A percentile compares a stretch with the other conserved stretches of the same genome.
Evolutionary conservation across 805 yeast genomes (phyloP).

Genomic region (Suhomyces pyralidae): DNA sequence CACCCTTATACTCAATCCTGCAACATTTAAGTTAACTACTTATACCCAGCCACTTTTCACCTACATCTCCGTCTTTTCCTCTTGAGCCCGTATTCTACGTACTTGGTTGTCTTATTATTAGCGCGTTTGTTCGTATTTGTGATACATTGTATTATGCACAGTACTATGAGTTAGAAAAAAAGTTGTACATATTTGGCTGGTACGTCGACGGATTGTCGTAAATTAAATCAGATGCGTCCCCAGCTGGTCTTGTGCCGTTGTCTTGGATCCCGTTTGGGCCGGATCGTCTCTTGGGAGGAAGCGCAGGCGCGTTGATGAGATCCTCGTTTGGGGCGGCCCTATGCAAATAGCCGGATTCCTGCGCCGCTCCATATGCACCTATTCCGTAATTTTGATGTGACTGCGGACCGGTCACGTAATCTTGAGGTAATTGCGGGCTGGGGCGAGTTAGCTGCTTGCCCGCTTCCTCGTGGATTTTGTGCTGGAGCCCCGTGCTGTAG

Average conservation of each 20-base stretch:
- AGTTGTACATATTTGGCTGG: constrained; percentile 46
- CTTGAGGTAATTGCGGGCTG: not conserved
- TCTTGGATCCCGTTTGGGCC: not conserved
- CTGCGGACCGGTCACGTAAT: not conserved
- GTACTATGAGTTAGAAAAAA: constrained; percentile 24
- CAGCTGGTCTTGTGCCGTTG: not conserved
- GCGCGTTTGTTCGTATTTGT: not conserved
- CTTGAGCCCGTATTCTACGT: not conserved
- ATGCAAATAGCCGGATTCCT: not conserved
- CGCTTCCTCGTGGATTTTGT: not conserved
- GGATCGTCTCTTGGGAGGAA: not conserved
- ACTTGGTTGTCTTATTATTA: not conserved
- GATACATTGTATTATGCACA: not conserved
- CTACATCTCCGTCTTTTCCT: too few relatives aligned
- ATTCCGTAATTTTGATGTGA: not conserved
- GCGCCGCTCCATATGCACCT: not conserved
- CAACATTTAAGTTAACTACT: too few relatives aligned
- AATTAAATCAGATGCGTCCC: constrained; percentile 14
- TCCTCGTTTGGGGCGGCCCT: too few relatives aligned
- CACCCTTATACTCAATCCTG: too few relatives aligned
- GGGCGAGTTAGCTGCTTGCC: not conserved
- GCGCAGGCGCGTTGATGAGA: not conserved
- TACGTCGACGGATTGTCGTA: constrained; percentile 43
- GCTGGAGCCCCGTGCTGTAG: constrained; percentile 14
- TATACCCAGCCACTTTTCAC: too few relatives aligned